Evolutionary conservation across 1,139 yeast species (phyloP), one percentile per base, ranked within the genome.

Genomic region (Scheffersomyces illinoinensis): DNA sequence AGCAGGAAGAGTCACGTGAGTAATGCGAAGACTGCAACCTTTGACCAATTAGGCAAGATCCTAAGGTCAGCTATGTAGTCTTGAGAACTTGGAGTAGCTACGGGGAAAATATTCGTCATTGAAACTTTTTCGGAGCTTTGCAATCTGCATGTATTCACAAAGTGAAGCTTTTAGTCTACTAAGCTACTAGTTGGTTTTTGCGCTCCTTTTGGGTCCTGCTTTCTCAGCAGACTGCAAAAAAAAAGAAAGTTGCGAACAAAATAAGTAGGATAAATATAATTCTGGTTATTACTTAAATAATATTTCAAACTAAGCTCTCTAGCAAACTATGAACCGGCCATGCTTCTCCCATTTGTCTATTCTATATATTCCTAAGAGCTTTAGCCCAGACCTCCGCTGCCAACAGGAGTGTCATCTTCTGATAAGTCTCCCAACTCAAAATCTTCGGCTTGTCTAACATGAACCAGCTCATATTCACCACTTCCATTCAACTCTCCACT

Each of bases 401-500:
- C 48, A 19, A 20, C 48, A 47, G 53, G 55, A 24, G 56, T 61
- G 50, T 71, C 74, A 12, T 66, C 8, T 20, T 72, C 80, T 47
- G 72, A 68, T 51, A 76, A 56, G 24, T 75, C 78, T 1, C 70
- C 77, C 57, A 78, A 66, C 60, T 77, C 82, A 58, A 77, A 77
- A 55, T 76, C 78, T 24, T 74, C 71, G 0, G 67, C 73, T 18
- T 64, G 71, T 24, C 53, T 53, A 6, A 61, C 50, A 5, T 51
- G 19, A 19, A 48, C 24, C n/a, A 20, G 51, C 5, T 20, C 26
- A 19, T 48, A 48, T 10, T 48, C 51, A 8, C 10, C n/a, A 8
- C n/a, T 48, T 46, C 24, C 50, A 14, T 52, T 53, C 52, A 57
- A 48, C 19, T 62, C 69, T 19, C 84, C 85, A 60, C 80, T 74